phyloP scores from a whole-genome alignment of 495 filamentous ascomycete species.

The Lindgomyces ingoldianus region DNA sequence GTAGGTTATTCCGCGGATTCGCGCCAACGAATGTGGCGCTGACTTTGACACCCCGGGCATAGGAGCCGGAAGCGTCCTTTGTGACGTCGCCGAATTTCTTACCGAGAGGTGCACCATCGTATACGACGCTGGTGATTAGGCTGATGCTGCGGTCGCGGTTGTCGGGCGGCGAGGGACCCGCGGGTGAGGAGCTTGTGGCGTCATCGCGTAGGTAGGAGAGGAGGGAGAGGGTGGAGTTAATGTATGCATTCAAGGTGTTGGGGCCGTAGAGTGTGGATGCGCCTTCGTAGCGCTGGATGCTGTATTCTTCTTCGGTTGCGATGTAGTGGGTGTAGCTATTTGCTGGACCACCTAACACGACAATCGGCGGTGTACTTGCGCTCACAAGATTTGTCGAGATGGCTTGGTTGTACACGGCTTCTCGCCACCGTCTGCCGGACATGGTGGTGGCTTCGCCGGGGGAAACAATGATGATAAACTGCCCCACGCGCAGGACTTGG shows the following conservation, averaged over 20 bases:
- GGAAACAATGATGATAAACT: conserved; percentile 81
- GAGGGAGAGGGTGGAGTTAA: conserved; percentile 75
- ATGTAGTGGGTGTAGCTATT: conserved; percentile 98
- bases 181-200: conserved; percentile 39
- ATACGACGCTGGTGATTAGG: conserved; percentile 80
- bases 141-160: conserved; percentile 76
- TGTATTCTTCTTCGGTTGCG: conserved; percentile 87
- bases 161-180: conserved; percentile 73
- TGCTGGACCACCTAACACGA: conserved; percentile 89
- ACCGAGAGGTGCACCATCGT: conserved; percentile 69
- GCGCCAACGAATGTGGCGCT: conserved; percentile 77
- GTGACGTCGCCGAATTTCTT: conserved; percentile 76
- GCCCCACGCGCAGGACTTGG: conserved; percentile 83
- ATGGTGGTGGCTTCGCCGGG: conserved; percentile 95
- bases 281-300: conserved; percentile 89
- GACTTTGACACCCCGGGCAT: conserved; percentile 59
- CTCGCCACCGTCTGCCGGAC: conserved; percentile 89
- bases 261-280: conserved; percentile 93
- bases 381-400: conserved; percentile 50
- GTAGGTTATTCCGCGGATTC: conserved; percentile 86
- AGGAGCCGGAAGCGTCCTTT: conserved; percentile 57
- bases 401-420: conserved; percentile 64
- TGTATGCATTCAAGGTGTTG: conserved; percentile 86
- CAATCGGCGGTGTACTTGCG: conserved; percentile 55
- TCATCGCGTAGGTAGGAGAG: conserved; percentile 66